Conservation (phyloP, 1,284 basidiomycete genomes). For the Salmacisia buchloeana region DNA sequence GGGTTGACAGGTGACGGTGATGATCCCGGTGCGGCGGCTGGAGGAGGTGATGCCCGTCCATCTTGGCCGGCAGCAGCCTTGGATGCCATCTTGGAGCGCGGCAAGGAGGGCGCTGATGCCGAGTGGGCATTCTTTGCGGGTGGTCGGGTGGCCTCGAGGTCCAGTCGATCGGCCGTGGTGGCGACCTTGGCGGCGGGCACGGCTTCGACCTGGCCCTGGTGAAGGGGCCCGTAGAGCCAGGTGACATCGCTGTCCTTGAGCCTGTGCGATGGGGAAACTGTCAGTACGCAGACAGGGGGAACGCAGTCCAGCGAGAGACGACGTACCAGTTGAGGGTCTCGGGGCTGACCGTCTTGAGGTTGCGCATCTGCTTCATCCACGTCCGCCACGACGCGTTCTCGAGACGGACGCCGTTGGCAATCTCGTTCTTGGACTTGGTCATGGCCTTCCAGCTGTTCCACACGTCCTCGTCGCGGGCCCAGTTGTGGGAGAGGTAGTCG, state of each 20-base stretch:
- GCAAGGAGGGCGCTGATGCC: background rate
- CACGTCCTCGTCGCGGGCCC: conserved; percentile 89
- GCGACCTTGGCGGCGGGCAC: conserved; percentile 57
- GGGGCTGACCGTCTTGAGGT: conserved; percentile 87
- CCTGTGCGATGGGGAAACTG: conserved; percentile 58
- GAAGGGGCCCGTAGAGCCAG: conserved; percentile 95
- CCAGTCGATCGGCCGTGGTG: conserved; percentile 57
- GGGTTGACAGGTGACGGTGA: background rate
- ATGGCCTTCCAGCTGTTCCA: conserved; percentile 97
- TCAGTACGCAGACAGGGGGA: background rate
- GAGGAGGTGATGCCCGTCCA: too few relatives aligned
- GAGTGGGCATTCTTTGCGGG: background rate
- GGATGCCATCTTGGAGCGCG: background rate
- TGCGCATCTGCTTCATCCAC: conserved; percentile 98
- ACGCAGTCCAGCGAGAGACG: background rate
- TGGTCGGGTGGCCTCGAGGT: conserved; percentile 51
- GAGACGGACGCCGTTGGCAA: conserved; percentile 85
- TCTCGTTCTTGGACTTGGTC: conserved; percentile 97
- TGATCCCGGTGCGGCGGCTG: background rate
- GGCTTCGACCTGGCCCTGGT: conserved; percentile 59
- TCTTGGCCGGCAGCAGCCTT: too few relatives aligned
- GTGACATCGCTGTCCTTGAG: conserved; percentile 98
- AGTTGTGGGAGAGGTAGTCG: conserved; percentile 76
- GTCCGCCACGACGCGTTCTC: conserved; percentile 98
- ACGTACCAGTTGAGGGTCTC: conserved; percentile 96